Conservation (phyloP, 257 asterid genomes). For the Cruciata laevipes region DNA sequence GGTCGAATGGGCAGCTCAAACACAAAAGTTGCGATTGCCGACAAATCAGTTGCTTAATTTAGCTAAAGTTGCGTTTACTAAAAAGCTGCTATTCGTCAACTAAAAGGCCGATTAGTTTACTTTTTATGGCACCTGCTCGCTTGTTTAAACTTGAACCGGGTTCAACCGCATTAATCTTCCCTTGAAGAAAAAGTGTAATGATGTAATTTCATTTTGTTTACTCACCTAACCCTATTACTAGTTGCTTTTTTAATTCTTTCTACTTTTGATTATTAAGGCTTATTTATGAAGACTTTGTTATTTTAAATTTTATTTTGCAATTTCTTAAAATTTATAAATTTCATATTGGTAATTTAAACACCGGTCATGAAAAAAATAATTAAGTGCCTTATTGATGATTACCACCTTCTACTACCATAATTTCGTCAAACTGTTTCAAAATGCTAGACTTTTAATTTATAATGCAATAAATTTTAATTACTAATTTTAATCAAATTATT, state of each 20-base stretch:
- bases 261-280: neutral
- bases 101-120: neutral
- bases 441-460: too few relatives aligned
- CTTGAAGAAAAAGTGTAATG: neutral
- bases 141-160: neutral
- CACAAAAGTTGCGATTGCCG: conserved; percentile 1
- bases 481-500: too few relatives aligned
- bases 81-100: neutral
- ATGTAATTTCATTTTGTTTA: neutral
- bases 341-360: too few relatives aligned
- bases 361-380: too few relatives aligned
- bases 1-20: neutral
- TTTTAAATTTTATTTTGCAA: too few relatives aligned
- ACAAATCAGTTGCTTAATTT: neutral
- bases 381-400: too few relatives aligned
- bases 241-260: neutral
- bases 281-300: neutral
- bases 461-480: too few relatives aligned
- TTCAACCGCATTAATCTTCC: neutral
- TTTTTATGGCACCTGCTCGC: neutral
- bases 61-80: neutral
- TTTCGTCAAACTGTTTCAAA: too few relatives aligned
- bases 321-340: too few relatives aligned
- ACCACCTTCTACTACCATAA: too few relatives aligned
- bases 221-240: neutral